Conservation (phyloP, 306 rosid genomes). For the Quercus glauca region DNA sequence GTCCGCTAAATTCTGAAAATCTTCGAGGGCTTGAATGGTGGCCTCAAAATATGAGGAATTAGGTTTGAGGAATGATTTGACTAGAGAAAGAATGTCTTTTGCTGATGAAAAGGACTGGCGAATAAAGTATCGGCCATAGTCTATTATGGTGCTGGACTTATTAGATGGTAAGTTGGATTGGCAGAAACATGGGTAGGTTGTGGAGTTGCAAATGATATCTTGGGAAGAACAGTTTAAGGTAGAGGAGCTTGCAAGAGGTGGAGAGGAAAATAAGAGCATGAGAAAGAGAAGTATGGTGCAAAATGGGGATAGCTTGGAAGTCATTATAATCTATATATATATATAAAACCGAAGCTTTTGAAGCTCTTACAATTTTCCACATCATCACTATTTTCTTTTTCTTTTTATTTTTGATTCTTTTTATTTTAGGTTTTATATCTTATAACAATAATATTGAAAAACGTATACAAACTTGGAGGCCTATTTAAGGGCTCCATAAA, state of each 20-base stretch:
- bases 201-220: slow-evolving; percentile 22
- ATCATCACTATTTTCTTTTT: no score
- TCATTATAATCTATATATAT: no score
- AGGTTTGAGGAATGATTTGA: slow-evolving; percentile 24
- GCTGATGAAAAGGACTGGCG: slow-evolving; percentile 30
- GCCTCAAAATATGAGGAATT: slow-evolving; percentile 6
- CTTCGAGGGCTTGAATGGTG: slow-evolving; percentile 29
- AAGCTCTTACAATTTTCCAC: no score
- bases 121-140: slow-evolving; percentile 25
- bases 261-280: slow-evolving; percentile 6
- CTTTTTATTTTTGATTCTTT: no score
- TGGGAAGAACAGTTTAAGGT: not conserved
- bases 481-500: no score
- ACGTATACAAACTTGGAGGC: no score
- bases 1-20: slow-evolving; percentile 17
- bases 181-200: slow-evolving; percentile 38
- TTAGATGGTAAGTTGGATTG: slow-evolving; percentile 19
- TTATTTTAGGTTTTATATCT: no score
- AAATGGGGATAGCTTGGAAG: slow-evolving; percentile 6
- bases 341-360: no score
- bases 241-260: slow-evolving; percentile 11
- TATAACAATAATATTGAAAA: no score
- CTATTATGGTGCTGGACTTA: not conserved
- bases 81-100: not conserved
- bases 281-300: not conserved